Conservation (phyloP, 1,284 basidiomycete genomes). For the Trametes polyzona region DNA sequence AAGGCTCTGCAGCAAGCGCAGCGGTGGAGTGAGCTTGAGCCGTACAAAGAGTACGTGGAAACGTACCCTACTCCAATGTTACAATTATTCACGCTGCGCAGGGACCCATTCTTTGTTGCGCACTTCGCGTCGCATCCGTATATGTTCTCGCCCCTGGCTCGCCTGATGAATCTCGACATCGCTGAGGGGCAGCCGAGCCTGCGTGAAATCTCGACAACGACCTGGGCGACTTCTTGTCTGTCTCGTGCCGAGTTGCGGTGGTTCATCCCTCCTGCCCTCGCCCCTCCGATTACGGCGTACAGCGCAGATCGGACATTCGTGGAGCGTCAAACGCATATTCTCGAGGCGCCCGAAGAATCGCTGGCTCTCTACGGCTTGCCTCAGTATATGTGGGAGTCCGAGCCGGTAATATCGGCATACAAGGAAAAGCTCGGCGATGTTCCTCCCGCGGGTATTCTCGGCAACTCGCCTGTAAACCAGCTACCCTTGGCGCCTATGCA, state of each 20-base stretch:
- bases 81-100: conserved; percentile 37
- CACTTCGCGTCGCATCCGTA: conserved; percentile 38
- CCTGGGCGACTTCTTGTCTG: conserved; percentile 79
- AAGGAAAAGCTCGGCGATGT: conserved; percentile 63
- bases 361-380: conserved; percentile 89
- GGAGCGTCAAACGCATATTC: conserved; percentile 65
- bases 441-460: conserved; percentile 72
- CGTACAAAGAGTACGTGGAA: conserved; percentile 53
- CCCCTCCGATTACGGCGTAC: conserved; percentile 80
- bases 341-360: conserved; percentile 73
- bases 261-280: conserved; percentile 82
- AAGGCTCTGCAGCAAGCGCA: conserved; percentile 51
- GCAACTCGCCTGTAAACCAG: conserved; percentile 72
- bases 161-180: conserved; percentile 40
- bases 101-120: conserved; percentile 65
- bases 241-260: conserved; percentile 82
- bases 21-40: conserved; percentile 45
- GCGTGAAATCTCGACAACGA: conserved; percentile 59
- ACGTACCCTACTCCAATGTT: conserved; percentile 12
- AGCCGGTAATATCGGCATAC: conserved; percentile 56
- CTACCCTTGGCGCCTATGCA: conserved; percentile 87
- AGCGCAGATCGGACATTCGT: conserved; percentile 83
- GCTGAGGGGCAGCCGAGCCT: conserved; percentile 59
- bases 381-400: conserved; percentile 65
- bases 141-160: conserved; percentile 38